Conservation (phyloP, 441 rosid genomes). For the Cnidoscolus chayamansa region DNA sequence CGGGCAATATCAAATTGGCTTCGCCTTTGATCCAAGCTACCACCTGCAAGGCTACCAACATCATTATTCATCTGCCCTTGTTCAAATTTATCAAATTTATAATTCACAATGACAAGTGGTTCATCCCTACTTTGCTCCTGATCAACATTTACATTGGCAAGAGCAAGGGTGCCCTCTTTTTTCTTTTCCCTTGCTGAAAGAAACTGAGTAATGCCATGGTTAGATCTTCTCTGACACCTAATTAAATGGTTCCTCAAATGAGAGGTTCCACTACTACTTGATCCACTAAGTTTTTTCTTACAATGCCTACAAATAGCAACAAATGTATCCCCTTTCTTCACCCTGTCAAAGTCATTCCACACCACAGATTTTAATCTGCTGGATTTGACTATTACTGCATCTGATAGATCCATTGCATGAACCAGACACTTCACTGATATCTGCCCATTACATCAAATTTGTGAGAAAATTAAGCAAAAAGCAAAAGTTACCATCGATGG, state of each 20-base stretch:
- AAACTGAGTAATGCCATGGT: constrained; percentile 71
- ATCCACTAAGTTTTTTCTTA: constrained; percentile 89
- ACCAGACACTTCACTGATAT: constrained; percentile 3
- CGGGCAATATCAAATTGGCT: constrained; percentile 79
- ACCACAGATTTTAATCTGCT: constrained; percentile 92
- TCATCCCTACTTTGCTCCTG: constrained; percentile 69
- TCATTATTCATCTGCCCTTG: constrained; percentile 68
- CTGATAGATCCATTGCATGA: constrained; percentile 16
- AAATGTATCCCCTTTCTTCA: constrained; percentile 80
- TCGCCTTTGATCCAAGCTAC: constrained; percentile 67
- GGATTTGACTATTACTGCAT: constrained; percentile 42
- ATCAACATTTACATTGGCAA: constrained; percentile 51
- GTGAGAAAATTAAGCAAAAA: neutral
- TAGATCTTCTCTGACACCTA: constrained; percentile 77
- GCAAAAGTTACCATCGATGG: neutral
- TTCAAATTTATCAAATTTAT: constrained; percentile 74
- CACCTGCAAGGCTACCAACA: constrained; percentile 45
- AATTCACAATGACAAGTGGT: constrained; percentile 25
- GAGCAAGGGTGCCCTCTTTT: constrained; percentile 49
- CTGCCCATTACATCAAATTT: neutral
- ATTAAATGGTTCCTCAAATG: constrained; percentile 90
- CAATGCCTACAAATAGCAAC: constrained; percentile 89
- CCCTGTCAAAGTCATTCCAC: constrained; percentile 93
- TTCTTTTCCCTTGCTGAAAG: constrained; percentile 68
- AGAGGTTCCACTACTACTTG: constrained; percentile 93